A percentile compares a stretch with the other conserved stretches of the same genome.
Conservation (phyloP, 2,329 filamentous ascomycete genomes). For the Zasmidium citrigriseum region DNA sequence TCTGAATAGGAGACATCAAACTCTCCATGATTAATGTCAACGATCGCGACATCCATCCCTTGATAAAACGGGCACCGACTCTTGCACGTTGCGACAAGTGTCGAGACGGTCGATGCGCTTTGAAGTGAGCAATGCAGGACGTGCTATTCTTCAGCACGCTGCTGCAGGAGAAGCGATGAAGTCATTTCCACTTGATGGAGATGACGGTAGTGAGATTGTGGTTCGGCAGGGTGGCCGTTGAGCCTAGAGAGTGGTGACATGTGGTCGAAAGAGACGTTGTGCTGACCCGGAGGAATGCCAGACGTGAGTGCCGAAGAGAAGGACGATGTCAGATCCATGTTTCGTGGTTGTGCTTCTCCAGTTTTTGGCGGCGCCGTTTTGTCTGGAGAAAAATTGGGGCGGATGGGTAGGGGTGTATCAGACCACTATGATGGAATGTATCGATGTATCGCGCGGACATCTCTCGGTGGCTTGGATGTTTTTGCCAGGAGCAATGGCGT, state of each 20-base stretch:
- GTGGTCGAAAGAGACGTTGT: not conserved
- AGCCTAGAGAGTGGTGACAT: not conserved
- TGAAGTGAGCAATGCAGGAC: not conserved
- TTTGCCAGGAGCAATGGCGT: not conserved
- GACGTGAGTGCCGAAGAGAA: not conserved
- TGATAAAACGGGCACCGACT: not conserved
- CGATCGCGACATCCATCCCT: not conserved
- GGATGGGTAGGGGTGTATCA: not conserved
- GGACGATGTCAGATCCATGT: not conserved
- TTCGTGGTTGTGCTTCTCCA: not conserved
- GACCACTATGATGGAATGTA: not conserved
- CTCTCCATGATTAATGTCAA: not conserved
- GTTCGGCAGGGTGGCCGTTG: conserved; percentile 1
- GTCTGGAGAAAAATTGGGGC: not conserved
- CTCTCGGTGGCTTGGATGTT: too few species aligned
- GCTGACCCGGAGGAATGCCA: not conserved
- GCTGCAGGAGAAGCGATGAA: not conserved
- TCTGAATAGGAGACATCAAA: not conserved
- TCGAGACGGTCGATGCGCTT: not conserved
- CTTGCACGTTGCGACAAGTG: not conserved
- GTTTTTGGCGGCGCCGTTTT: not conserved
- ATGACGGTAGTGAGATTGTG: not conserved
- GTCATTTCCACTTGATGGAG: conserved; percentile 2
- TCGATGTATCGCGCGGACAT: too few species aligned
- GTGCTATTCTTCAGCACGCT: not conserved